Conservation (phyloP, 345 rosid species). For the Heritiera fomes region DNA sequence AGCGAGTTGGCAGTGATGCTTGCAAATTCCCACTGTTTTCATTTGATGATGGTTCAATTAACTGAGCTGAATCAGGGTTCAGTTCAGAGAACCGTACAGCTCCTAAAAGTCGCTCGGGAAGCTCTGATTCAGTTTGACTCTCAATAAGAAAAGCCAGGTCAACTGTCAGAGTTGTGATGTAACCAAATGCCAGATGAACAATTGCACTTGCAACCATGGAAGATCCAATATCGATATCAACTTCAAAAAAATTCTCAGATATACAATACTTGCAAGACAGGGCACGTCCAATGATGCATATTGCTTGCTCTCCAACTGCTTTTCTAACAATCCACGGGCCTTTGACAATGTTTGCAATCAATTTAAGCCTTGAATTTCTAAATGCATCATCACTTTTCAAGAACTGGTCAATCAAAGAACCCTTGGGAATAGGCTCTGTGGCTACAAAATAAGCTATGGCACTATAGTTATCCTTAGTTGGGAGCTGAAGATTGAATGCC, state of each 20-base stretch:
- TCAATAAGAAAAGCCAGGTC: constrained; percentile 90
- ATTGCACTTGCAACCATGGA: constrained; percentile 95
- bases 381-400: constrained; percentile 74
- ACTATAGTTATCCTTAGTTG: constrained; percentile 84
- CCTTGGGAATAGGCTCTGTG: constrained; percentile 61
- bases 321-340: constrained; percentile 97
- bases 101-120: constrained; percentile 79
- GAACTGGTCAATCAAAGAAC: constrained; percentile 71
- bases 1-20: constrained; percentile 53
- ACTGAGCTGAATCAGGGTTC: constrained; percentile 61
- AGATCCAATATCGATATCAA: constrained; percentile 94
- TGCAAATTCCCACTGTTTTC: constrained; percentile 31
- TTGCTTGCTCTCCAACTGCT: constrained; percentile 98
- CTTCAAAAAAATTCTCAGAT: constrained; percentile 61
- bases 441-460: constrained; percentile 83
- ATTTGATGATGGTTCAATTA: constrained; percentile 36
- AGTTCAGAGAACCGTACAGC: constrained; percentile 83
- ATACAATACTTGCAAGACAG: constrained; percentile 60
- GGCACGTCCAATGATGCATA: constrained; percentile 88
- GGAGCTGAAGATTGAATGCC: constrained; percentile 95
- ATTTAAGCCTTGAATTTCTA: constrained; percentile 77
- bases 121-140: constrained; percentile 77
- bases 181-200: constrained; percentile 92
- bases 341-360: constrained; percentile 90
- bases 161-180: constrained; percentile 80